Evolutionary conservation across 1,284 basidiomycete genomes (phyloP).

Genomic region (Rhodotorula sp.): DNA sequence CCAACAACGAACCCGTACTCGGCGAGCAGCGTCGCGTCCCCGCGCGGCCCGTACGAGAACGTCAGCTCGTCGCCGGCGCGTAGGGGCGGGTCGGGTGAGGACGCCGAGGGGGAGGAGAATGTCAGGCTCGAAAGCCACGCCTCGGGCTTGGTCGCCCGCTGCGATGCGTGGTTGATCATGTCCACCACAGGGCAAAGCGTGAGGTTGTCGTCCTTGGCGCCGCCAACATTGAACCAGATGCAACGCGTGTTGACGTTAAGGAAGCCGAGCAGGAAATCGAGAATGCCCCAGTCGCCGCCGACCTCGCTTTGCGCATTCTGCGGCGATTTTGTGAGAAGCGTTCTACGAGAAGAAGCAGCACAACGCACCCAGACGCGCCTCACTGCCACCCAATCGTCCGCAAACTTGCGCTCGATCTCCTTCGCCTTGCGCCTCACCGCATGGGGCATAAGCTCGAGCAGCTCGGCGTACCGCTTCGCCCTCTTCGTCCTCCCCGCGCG

Average conservation of each 20-base stretch:
- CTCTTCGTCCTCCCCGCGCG: neutral
- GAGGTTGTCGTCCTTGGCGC: slow-evolving; percentile 40
- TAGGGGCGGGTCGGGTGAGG: slow-evolving; percentile 23
- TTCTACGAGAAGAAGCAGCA: neutral
- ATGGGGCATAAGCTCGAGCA: slow-evolving; percentile 11
- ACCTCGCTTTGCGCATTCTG: neutral
- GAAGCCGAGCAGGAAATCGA: slow-evolving; percentile 41
- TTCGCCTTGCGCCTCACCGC: slow-evolving; percentile 8
- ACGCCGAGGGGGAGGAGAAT: slow-evolving; percentile 23
- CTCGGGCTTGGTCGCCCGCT: slow-evolving; percentile 15
- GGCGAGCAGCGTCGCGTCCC: slow-evolving; percentile 42
- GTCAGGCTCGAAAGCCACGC: slow-evolving; percentile 13
- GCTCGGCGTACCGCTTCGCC: slow-evolving; percentile 3
- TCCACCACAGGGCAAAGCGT: slow-evolving; percentile 46
- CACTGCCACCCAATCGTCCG: slow-evolving; percentile 33
- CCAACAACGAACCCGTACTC: slow-evolving; percentile 47
- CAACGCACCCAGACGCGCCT: slow-evolving; percentile 28
- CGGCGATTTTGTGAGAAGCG: rapidly evolving
- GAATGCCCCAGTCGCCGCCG: slow-evolving; percentile 26
- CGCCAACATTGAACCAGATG: slow-evolving; percentile 40
- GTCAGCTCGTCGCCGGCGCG: slow-evolving; percentile 42
- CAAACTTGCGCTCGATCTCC: slow-evolving; percentile 36
- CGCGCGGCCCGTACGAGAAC: slow-evolving; percentile 43
- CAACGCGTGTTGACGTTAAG: slow-evolving; percentile 47
- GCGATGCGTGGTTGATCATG: slow-evolving; percentile 43